Evolutionary conservation across 1,139 yeast genomes (phyloP).

Genomic region (Kluyveromyces sp.): DNA sequence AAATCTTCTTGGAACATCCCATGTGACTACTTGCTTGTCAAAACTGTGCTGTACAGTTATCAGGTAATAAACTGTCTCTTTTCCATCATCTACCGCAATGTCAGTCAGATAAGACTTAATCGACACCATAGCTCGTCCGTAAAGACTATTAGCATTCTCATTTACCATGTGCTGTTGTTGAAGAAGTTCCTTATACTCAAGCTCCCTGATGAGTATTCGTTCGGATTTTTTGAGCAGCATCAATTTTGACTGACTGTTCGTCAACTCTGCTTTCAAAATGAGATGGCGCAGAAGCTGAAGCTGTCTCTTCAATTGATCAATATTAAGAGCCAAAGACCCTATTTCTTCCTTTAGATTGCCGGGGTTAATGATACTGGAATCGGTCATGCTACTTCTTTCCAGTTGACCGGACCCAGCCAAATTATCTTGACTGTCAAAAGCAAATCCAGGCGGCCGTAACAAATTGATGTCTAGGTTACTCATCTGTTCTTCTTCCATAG

Average conservation of each 20-base stretch:
- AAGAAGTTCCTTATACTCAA: conserved; percentile 63
- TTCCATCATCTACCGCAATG: conserved; percentile 42
- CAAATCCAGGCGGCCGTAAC: background rate
- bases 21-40: conserved; percentile 56
- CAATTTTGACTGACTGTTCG: conserved; percentile 64
- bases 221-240: conserved; percentile 63
- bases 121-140: conserved; percentile 56
- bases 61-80: conserved; percentile 61
- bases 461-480: background rate
- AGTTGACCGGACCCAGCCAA: conserved; percentile 50
- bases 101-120: conserved; percentile 64
- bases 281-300: conserved; percentile 57
- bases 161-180: conserved; percentile 78
- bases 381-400: conserved; percentile 31
- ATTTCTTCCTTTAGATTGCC: conserved; percentile 11
- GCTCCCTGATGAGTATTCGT: conserved; percentile 58
- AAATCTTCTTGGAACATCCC: conserved; percentile 86
- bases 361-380: background rate
- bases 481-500: conserved; percentile 3
- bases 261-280: conserved; percentile 71
- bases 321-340: conserved; percentile 43
- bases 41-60: conserved; percentile 62
- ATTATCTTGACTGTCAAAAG: conserved; percentile 12
- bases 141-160: conserved; percentile 73
- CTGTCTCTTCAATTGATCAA: conserved; percentile 59